Percentiles rank a stretch among this genome's conserved stretches.
phyloP scores from a whole-genome alignment of 108 stramenopile species.

The Stephanodiscus triporus region DNA sequence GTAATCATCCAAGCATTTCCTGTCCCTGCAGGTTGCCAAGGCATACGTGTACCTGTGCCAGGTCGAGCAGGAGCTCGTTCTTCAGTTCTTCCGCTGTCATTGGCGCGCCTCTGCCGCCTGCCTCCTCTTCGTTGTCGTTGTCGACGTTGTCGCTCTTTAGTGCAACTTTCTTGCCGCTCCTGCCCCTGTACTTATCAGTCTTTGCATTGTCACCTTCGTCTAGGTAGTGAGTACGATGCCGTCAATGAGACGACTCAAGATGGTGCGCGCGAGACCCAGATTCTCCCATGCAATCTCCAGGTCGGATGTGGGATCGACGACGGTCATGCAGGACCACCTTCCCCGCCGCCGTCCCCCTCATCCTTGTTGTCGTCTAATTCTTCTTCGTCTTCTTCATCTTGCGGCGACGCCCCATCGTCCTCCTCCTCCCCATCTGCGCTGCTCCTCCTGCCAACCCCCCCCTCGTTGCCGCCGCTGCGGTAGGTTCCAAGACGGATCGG shows the following conservation, averaged over 20 bases:
- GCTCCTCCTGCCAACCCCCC: no score
- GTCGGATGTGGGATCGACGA: slow-evolving; percentile 58
- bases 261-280: slow-evolving; percentile 74
- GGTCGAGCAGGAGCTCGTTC: slow-evolving; percentile 46
- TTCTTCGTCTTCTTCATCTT: background rate
- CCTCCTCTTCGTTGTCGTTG: background rate
- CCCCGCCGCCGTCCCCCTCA: slow-evolving; percentile 11
- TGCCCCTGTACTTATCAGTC: no score
- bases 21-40: slow-evolving; percentile 75
- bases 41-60: slow-evolving; percentile 78
- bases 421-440: slow-evolving; percentile 1
- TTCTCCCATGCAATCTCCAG: slow-evolving; percentile 90
- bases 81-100: background rate
- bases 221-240: no score
- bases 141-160: background rate
- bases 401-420: background rate
- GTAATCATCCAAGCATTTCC: slow-evolving; percentile 66
- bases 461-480: background rate
- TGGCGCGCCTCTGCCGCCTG: background rate
- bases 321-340: slow-evolving; percentile 12
- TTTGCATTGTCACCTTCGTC: no score
- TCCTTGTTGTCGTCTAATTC: slow-evolving; percentile 7
- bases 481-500: no score
- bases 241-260: slow-evolving; percentile 48
- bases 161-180: background rate